phyloP scores from a whole-genome alignment of 1,139 yeast genomes.

The Zygotorulaspora mrakii region DNA sequence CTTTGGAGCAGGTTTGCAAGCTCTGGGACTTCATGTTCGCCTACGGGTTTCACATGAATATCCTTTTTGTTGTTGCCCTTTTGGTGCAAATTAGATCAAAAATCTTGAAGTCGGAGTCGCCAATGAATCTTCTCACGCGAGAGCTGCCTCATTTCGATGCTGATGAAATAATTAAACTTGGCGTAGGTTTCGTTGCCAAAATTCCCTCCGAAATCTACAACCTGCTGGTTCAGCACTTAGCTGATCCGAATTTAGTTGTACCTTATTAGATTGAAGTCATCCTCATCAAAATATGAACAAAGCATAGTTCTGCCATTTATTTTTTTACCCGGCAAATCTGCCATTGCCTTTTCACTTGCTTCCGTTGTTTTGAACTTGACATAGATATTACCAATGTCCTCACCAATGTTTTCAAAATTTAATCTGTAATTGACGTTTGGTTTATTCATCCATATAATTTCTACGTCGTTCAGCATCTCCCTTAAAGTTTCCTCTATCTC shows the following conservation, averaged over 20 bases:
- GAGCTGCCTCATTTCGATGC: constrained; percentile 72
- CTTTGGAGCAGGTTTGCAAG: constrained; percentile 66
- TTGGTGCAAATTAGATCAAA: constrained; percentile 63
- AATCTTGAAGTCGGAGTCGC: constrained; percentile 52
- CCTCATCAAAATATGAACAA: constrained; percentile 59
- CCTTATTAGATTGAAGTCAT: constrained; percentile 44
- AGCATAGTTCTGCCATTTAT: constrained; percentile 70
- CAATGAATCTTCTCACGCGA: constrained; percentile 65
- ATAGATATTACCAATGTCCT: constrained; percentile 68
- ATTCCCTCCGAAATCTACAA: constrained; percentile 68
- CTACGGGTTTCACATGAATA: constrained; percentile 85
- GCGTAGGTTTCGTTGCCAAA: constrained; percentile 76
- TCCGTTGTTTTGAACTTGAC: constrained; percentile 57
- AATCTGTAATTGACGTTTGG: constrained; percentile 52
- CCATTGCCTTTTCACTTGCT: constrained; percentile 55
- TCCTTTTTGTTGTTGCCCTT: constrained; percentile 81
- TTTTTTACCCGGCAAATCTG: constrained; percentile 61
- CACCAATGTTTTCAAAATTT: constrained; percentile 40
- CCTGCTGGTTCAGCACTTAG: constrained; percentile 66
- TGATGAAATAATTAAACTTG: constrained; percentile 69
- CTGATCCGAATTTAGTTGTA: constrained; percentile 41
- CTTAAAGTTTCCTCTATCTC: constrained; percentile 53
- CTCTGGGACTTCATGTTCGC: constrained; percentile 92
- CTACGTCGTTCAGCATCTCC: constrained; percentile 53
- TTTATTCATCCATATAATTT: constrained; percentile 58